Evolutionary conservation across 257 asterid genomes (phyloP).

Genomic region (Echium plantagineum): DNA sequence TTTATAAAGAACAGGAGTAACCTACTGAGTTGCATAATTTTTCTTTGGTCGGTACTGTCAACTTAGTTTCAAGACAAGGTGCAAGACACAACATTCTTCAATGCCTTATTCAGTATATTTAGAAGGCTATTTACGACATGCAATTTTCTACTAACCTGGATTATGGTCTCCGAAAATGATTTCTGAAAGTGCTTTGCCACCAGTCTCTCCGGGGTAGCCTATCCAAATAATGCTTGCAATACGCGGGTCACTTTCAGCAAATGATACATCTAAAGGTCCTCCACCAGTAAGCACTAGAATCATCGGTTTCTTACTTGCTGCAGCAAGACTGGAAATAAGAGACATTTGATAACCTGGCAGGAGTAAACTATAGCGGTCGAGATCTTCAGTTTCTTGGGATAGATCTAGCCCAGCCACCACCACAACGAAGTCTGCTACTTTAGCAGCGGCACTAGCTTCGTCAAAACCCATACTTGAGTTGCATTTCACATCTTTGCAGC

Average conservation of each 20-base stretch:
- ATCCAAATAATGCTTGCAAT: constrained; percentile 83
- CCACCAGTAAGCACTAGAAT: constrained; percentile 81
- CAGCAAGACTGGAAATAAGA: constrained; percentile 49
- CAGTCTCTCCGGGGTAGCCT: constrained; percentile 95
- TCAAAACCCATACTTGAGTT: constrained; percentile 42
- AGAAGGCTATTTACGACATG: too few species aligned
- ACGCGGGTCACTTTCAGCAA: constrained; percentile 44
- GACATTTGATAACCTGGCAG: constrained; percentile 75
- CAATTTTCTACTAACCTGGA: constrained; percentile 47
- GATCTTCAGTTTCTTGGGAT: constrained; percentile 81
- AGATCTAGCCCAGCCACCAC: constrained; percentile 78
- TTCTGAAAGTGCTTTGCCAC: constrained; percentile 72
- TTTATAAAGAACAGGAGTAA: too few species aligned
- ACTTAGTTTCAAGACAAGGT: too few species aligned
- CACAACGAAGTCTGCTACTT: constrained; percentile 52
- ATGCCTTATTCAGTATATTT: too few species aligned
- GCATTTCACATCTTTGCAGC: constrained; percentile 65
- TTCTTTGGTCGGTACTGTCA: too few species aligned
- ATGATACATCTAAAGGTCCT: constrained; percentile 80
- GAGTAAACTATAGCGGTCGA: constrained; percentile 79
- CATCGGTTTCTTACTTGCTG: constrained; percentile 50
- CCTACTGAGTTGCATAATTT: too few species aligned
- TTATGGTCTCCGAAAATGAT: constrained; percentile 69
- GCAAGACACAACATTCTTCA: too few species aligned
- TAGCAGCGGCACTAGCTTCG: constrained; percentile 51